Evolutionary conservation across 345 rosid genomes (phyloP), one percentile per base, ranked within the genome.

Genomic region (Angophora floribunda): DNA sequence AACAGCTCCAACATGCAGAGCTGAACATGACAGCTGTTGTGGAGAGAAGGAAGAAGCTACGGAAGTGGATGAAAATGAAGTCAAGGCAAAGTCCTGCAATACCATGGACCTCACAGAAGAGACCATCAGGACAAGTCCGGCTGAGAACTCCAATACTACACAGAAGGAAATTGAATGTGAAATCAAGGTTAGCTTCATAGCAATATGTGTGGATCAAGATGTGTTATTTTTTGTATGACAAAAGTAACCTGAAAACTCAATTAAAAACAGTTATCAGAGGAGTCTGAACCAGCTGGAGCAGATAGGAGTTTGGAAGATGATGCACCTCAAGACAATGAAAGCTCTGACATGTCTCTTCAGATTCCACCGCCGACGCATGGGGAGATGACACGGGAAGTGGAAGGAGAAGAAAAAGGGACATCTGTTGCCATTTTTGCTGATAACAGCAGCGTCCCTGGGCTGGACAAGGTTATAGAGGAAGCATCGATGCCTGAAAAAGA

Each of bases 401-500:
- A 59, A 59, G 65, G 65, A 59, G n/a, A 59, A 59, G 65, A 59
- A 26, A 59, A 59, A 59, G 65, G 14, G n/a, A 26, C 0, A 26
- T 59, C 1, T 59, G 65, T 24, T 59, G 65, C 24, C 65, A 11
- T 0, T 59, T 59, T 24, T 24, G n/a, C 65, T 59, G 65, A 59
- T 59, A 59, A 59, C 3, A 59, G 65, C 65, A 26, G 15, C 2
- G 0, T 59, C n/a, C 10, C 65, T 24, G 4, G 1, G 30, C 65
- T 59, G 65, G 65, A 59, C n/a, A 59, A 59, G 65, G 65, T 59
- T 59, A 11, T 59, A 5, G 65, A 12, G n/a, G n/a, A 59, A 4
- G 30, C 2, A 0, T 26, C 1, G 14, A 59, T 1, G 1, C 7
- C 3, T 0, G 30, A 59, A 59, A 59, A 59, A 5, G 65, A 59